Conservation (phyloP, 192 early-diverging fungal genomes). For the Coemansia sp. region DNA sequence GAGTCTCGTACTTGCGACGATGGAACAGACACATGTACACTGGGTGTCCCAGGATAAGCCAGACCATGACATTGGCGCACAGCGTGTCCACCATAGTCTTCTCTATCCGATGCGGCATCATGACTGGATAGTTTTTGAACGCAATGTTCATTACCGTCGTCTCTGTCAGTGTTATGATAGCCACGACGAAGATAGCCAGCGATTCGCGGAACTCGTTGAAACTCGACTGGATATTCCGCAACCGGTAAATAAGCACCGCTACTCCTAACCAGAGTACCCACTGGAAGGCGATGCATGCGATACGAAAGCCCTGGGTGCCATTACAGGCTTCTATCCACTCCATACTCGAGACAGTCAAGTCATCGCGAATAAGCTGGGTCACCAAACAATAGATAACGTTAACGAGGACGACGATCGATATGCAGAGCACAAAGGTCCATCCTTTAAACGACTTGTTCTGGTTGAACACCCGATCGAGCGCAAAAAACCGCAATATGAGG, state of each 20-base stretch:
- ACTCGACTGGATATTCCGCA: slow-evolving; percentile 55
- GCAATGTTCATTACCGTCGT: slow-evolving; percentile 36
- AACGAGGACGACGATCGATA: slow-evolving; percentile 9
- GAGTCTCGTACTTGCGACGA: slow-evolving; percentile 33
- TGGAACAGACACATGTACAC: slow-evolving; percentile 48
- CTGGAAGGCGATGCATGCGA: slow-evolving; percentile 26
- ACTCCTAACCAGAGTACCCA: slow-evolving; percentile 43
- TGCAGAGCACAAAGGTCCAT: neutral
- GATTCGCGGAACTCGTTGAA: slow-evolving; percentile 56
- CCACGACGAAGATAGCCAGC: slow-evolving; percentile 31
- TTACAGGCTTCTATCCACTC: slow-evolving; percentile 26
- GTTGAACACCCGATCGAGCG: slow-evolving; percentile 51
- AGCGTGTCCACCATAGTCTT: slow-evolving; percentile 43
- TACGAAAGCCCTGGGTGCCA: slow-evolving; percentile 24
- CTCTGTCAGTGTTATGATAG: slow-evolving; percentile 33
- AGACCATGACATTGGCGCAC: slow-evolving; percentile 32
- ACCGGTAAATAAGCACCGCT: slow-evolving; percentile 38
- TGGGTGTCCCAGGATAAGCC: slow-evolving; percentile 41
- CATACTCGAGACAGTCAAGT: slow-evolving; percentile 15
- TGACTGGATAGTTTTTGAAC: slow-evolving; percentile 32
- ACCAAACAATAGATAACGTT: slow-evolving; percentile 25
- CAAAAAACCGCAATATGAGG: slow-evolving; percentile 43
- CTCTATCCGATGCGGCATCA: slow-evolving; percentile 29
- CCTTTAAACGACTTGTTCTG: slow-evolving; percentile 48
- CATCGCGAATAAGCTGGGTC: slow-evolving; percentile 22